These are phyloP conservation scores for Phytopythium aichiense DNA, from an alignment of 352 stramenopile genomes.

Conservation along the genomic window DNA sequence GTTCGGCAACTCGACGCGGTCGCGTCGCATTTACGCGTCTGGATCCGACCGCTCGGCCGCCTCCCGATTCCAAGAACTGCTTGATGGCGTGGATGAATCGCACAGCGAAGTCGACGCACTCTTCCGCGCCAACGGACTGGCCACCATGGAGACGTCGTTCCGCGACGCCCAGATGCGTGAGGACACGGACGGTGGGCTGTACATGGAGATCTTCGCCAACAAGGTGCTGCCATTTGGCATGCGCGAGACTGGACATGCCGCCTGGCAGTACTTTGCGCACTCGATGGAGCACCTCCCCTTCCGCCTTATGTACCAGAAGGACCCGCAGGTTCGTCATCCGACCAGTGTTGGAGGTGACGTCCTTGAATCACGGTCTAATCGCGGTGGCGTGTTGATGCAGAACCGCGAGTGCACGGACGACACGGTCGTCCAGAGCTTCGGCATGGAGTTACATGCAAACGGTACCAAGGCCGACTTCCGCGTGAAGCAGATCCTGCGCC, in stretches of 20 bases:
- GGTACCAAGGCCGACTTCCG: constrained; percentile 44
- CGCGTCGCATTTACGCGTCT: constrained; percentile 21
- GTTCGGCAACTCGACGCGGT: constrained; percentile 19
- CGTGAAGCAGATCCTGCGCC: constrained; percentile 47
- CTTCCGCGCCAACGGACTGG: constrained; percentile 28
- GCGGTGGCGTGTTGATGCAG: constrained; percentile 7
- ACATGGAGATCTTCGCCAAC: constrained; percentile 45
- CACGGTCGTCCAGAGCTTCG: constrained; percentile 35
- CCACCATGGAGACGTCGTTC: constrained; percentile 22
- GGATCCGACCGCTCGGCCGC: constrained; percentile 22
- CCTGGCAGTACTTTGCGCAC: constrained; percentile 43
- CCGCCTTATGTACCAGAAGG: constrained; percentile 33
- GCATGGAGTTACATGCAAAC: constrained; percentile 47
- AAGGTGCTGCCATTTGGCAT: constrained; percentile 44
- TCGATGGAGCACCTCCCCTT: constrained; percentile 35
- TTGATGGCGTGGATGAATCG: constrained; percentile 28
- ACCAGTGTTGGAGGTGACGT: too few relatives aligned
- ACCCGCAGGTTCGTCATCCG: constrained; percentile 24
- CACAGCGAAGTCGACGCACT: constrained; percentile 33
- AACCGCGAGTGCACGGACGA: constrained; percentile 25
- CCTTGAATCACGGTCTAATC: too few relatives aligned
- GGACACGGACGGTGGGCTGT: constrained; percentile 21
- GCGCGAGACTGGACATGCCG: constrained; percentile 21
- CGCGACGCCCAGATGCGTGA: constrained; percentile 36
- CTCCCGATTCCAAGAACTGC: constrained; percentile 28